Percentiles rank a stretch among this genome's conserved stretches.
Evolutionary conservation across 1,139 yeast genomes (phyloP).

Genomic region (Magnusiomyces sp.): DNA sequence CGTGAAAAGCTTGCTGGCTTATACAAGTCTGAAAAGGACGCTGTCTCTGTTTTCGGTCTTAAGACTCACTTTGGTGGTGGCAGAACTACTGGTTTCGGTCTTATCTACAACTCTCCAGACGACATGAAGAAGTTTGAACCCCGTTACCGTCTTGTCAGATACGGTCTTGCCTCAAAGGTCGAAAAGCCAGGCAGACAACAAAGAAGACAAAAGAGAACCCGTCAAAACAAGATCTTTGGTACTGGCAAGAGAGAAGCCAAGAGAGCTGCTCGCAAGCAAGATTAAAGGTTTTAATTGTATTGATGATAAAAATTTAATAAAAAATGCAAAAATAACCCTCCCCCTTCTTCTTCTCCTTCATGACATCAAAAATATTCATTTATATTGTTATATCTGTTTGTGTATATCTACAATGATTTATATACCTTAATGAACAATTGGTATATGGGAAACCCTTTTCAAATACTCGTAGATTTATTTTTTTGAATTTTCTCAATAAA

Average conservation of each 20-base stretch:
- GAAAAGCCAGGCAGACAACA: slow-evolving; percentile 99
- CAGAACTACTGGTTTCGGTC: slow-evolving; percentile 98
- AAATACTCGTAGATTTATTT: too few species aligned
- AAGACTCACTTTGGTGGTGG: slow-evolving; percentile 99
- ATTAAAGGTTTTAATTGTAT: too few species aligned
- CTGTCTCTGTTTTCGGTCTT: slow-evolving; percentile 98
- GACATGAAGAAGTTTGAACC: slow-evolving; percentile 99
- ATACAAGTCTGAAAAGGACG: slow-evolving; percentile 98
- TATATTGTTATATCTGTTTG: too few species aligned
- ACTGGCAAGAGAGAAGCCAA: slow-evolving; percentile 94
- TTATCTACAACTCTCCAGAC: slow-evolving; percentile 96
- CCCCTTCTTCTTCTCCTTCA: too few species aligned
- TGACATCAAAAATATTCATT: too few species aligned
- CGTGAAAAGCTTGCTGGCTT: slow-evolving; percentile 94
- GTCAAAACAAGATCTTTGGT: slow-evolving; percentile 98
- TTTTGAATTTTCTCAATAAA: too few species aligned
- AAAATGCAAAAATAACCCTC: too few species aligned
- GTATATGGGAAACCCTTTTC: too few species aligned
- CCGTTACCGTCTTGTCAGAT: slow-evolving; percentile 98
- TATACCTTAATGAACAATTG: too few species aligned
- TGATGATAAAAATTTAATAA: too few species aligned
- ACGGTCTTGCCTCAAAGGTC: slow-evolving; percentile 92
- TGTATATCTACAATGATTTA: too few species aligned
- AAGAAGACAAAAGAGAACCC: slow-evolving; percentile 99
- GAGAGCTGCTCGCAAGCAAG: slow-evolving; percentile 24